Evolutionary conservation across 257 asterid species (phyloP).

Genomic region (Rauvolfia tetraphylla): DNA sequence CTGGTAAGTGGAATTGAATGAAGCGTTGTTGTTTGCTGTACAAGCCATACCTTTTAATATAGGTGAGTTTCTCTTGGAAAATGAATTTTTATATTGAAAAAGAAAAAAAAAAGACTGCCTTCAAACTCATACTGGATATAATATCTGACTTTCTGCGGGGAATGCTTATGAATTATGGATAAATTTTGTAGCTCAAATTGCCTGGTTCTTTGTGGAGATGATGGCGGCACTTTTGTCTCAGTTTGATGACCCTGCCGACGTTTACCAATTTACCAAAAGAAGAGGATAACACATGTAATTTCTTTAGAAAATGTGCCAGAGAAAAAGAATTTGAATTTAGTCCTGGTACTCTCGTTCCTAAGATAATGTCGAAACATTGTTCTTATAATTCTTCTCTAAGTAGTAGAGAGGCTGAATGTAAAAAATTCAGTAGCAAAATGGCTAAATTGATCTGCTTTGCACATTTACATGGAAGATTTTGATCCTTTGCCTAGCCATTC

Average conservation of each 20-base stretch:
- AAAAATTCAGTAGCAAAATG: constrained; percentile 22
- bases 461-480: constrained; percentile 28
- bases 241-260: neutral
- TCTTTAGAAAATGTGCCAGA: neutral
- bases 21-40: neutral
- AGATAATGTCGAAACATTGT: neutral
- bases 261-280: neutral
- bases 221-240: neutral
- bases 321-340: neutral
- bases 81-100: neutral
- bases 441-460: constrained; percentile 24
- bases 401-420: constrained; percentile 2
- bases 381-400: neutral
- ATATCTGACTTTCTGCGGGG: neutral
- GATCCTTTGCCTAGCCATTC: constrained; percentile 15
- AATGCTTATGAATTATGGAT: neutral
- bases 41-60: neutral
- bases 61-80: neutral
- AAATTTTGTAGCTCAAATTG: neutral
- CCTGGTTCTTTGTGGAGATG: neutral
- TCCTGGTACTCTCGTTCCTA: neutral
- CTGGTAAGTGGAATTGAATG: constrained; percentile 13
- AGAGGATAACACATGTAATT: neutral
- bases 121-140: neutral
- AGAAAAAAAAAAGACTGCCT: neutral